These are phyloP conservation scores for Flaveria ramosissima DNA, from an alignment of 129 eudicot genomes.

Conservation along the genomic window DNA sequence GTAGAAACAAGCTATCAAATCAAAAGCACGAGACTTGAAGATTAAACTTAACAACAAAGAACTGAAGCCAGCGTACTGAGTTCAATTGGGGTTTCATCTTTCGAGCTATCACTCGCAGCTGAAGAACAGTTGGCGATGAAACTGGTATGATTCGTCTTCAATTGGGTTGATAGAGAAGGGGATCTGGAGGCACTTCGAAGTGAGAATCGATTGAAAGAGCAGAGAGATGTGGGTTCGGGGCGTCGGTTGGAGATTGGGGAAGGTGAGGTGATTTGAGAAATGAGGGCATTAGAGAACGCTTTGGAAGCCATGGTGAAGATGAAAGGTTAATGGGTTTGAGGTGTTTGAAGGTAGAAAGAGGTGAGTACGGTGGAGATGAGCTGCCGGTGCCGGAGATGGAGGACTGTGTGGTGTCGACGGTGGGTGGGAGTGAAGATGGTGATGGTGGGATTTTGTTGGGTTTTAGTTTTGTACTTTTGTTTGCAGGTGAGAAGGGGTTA, in stretches of 20 bases:
- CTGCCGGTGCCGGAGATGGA: background rate
- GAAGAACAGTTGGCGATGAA: slow-evolving; percentile 45
- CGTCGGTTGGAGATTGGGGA: slow-evolving; percentile 27
- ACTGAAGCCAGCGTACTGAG: slow-evolving; percentile 44
- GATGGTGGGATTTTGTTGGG: background rate
- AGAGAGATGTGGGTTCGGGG: slow-evolving; percentile 24
- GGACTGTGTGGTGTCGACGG: background rate
- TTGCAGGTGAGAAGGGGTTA: background rate
- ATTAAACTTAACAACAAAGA: background rate
- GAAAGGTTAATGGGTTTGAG: background rate
- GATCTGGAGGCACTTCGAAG: slow-evolving; percentile 22
- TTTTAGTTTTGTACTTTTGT: background rate
- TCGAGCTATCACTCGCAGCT: slow-evolving; percentile 38
- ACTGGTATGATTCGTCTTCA: slow-evolving; percentile 25
- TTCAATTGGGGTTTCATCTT: slow-evolving; percentile 71
- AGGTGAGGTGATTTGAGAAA: slow-evolving; percentile 39
- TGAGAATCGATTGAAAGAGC: slow-evolving; percentile 27
- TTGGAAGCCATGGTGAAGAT: slow-evolving; percentile 61
- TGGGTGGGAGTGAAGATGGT: background rate
- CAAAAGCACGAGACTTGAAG: background rate
- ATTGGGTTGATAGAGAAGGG: slow-evolving; percentile 36
- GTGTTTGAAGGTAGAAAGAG: too few species aligned
- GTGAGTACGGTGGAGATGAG: background rate
- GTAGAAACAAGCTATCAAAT: background rate
- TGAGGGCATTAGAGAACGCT: slow-evolving; percentile 47